Percentiles rank a stretch among this genome's conserved stretches.
These are phyloP conservation scores for Pleurotus ostreatus DNA, from an alignment of 768 basidiomycete genomes.

Conservation along the genomic window DNA sequence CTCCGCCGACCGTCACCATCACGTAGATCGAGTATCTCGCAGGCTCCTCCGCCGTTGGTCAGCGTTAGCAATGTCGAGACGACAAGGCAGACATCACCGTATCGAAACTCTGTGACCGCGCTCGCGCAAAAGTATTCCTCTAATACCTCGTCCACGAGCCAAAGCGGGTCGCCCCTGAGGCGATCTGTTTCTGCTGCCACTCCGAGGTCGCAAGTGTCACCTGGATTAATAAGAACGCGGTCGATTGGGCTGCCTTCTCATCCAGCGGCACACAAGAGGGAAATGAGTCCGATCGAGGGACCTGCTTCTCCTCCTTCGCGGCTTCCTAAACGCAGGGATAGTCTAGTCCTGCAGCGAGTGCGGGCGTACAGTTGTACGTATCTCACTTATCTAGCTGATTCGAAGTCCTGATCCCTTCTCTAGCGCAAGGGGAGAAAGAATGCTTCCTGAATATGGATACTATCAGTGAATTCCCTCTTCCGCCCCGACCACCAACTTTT, in stretches of 20 bases:
- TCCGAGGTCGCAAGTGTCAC: not conserved
- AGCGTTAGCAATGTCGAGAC: not conserved
- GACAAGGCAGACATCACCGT: too few species aligned
- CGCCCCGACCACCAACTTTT: conserved; percentile 23
- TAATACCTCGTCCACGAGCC: not conserved
- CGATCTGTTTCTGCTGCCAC: conserved; percentile 1
- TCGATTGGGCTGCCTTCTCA: conserved; percentile 4
- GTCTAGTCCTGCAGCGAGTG: conserved; percentile 31
- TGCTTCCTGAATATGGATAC: conserved; percentile 19
- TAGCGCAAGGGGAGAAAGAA: conserved; percentile 12
- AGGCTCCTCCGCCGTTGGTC: not conserved
- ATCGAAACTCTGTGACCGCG: not conserved
- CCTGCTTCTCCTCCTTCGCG: not conserved
- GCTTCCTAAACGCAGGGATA: conserved; percentile 26
- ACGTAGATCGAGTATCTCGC: conserved; percentile 2
- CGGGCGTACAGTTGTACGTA: conserved; percentile 24
- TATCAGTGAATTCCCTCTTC: conserved; percentile 33
- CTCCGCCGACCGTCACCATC: not conserved
- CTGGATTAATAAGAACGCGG: conserved; percentile 6
- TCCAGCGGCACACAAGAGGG: not conserved
- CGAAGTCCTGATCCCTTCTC: not conserved
- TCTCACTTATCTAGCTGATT: conserved; percentile 6
- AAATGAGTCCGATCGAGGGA: not conserved
- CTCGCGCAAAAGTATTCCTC: not conserved
- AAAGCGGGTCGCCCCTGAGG: not conserved